Evolutionary conservation across 495 filamentous ascomycete genomes (phyloP), one percentile per base, ranked within the genome.

Genomic region (Lentithecium fluviatile): DNA sequence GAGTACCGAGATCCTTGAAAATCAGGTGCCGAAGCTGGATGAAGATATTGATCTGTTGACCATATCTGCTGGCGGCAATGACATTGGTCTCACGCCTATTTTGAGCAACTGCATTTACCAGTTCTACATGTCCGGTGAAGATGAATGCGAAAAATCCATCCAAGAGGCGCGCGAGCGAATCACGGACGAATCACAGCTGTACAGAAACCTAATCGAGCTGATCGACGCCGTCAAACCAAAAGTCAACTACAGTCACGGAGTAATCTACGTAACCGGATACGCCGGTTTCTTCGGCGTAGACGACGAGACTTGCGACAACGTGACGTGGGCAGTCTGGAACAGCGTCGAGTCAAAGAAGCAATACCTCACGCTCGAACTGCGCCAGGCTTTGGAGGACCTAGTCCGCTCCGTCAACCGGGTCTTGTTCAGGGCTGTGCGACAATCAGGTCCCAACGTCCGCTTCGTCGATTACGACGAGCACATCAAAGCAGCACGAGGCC

Each of bases 81-180:
- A 66, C 36, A 52, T 66, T 12, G 64, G 64, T 5, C 48, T 66
- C 20, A 62, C 51, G 20, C 45, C 47, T 20, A 57, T 66, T 15
- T 46, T 66, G 8, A 58, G 48, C n/a, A 56, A 51, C 48, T 66
- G 64, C 50, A 58, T 66, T 12, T 66, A 66, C 42, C 64, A 66
- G 40, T 62, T 66, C 53, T 66, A 50, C 38, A 53, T 62, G 53
- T 40, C 52, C 8, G 48, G 32, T 17, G 25, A 46, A 6, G 53
- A 58, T 8, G 58, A 57, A 38, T 66, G 64, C 40, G 43, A 54
- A 19, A 26, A 15, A 0, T 58, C 58, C 1, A 52, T 66, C 0
- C 13, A 54, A 6, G 53, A 62, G 7, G 59, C 53, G 1, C 43
- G 37, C 6, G 7, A 32, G 11, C 23, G n/a, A 2, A 62, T 66